Base-by-base conservation (phyloP, 73 alveolate species). In the Tetrahymena borealis region DNA sequence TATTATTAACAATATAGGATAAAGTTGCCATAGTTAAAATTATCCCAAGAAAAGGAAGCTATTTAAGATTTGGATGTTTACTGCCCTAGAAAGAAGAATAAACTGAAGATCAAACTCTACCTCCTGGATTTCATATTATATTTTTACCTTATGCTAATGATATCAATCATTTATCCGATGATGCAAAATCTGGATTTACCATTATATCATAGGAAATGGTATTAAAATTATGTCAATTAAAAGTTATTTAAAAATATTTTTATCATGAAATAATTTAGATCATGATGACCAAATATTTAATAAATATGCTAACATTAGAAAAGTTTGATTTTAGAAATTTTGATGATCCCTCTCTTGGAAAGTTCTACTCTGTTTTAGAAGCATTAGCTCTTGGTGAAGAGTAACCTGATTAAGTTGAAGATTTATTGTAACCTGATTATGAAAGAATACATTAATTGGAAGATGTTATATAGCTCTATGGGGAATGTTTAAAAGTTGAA, bases 1-100 rank as follows among this genome's bases (percentile, higher is more conserved):
- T n/a, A n/a, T n/a, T n/a, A n/a, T n/a, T n/a, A n/a, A n/a, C n/a
- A n/a, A n/a, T n/a, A n/a, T n/a, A 97, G 90, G 98, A 97, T 91
- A 96, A 96, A 90, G 93, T 97, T 40, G 98, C 98, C 6, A 96
- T 97, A 36, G 97, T 94, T 39, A 96, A 97, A 94, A 97, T 98
- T 78, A 96, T 98, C 0, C 97, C 98, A 13, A 94, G 99, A 39
- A 98, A 98, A 91, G 95, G 97, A 10, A 94, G 98, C 16, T 79
- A 90, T 13, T 96, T 98, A 32, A 97, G 97, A 93, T 95, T 98
- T 91, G 95, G 98, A 42, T 98, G 98, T 39, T 93, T 98, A 2
- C 31, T 98, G 3, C 99, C 99, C 12, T 97, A 98, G 95, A 91
- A 42, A 60, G 85, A 60, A 60, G 95, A 78, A 32, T 95, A 96